Conservation (phyloP, 129 eudicot genomes). For the Tanacetum coccineum region DNA sequence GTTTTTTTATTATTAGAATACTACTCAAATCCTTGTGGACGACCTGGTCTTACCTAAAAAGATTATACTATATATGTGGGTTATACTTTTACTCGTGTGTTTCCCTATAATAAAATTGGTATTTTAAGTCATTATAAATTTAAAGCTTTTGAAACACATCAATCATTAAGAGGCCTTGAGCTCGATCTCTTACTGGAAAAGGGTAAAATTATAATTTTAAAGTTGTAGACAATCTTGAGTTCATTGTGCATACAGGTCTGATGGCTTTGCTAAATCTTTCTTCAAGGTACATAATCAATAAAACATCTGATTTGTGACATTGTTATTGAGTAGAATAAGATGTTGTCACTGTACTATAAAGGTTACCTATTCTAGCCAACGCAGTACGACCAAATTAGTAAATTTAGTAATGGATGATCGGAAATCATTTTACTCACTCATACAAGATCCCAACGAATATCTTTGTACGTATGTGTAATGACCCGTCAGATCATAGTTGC, state of each 20-base stretch:
- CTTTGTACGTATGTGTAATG: conserved; percentile 15
- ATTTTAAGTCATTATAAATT: no score
- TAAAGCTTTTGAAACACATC: no score
- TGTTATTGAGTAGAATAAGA: conserved; percentile 16
- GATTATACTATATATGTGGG: no score
- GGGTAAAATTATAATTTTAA: background rate
- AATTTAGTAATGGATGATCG: background rate
- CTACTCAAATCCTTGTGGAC: no score
- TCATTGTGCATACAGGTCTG: background rate
- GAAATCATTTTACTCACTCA: conserved; percentile 8
- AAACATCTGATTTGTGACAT: conserved; percentile 17
- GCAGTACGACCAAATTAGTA: background rate
- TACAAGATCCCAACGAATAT: conserved; percentile 12
- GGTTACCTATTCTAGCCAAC: background rate
- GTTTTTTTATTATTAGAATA: no score
- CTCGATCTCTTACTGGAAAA: conserved; percentile 62
- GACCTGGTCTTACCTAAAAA: no score
- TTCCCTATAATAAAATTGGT: no score
- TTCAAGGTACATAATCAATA: conserved; percentile 21
- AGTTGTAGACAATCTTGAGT: conserved; percentile 22
- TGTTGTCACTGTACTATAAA: background rate
- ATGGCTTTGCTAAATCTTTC: background rate
- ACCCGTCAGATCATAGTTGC: no score
- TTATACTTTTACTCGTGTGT: no score
- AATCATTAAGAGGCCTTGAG: conserved; percentile 81